Conservation (phyloP, 2,329 filamentous ascomycete genomes). For the Fusarium solani-melongenae region DNA sequence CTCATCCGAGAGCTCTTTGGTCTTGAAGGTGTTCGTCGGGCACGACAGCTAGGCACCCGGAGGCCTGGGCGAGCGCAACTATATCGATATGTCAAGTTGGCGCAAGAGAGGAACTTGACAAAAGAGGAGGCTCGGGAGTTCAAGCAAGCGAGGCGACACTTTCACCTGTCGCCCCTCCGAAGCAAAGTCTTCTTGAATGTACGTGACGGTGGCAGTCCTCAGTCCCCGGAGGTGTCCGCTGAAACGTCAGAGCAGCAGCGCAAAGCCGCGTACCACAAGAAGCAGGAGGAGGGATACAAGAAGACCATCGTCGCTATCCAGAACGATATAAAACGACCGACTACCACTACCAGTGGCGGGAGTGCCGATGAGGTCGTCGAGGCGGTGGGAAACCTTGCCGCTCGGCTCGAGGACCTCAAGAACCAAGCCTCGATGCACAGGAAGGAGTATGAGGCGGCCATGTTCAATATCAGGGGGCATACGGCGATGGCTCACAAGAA, state of each 20-base stretch:
- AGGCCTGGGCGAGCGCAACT: conserved; percentile 50
- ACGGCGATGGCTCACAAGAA: conserved; percentile 44
- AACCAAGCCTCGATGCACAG: conserved; percentile 42
- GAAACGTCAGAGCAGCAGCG: conserved; percentile 42
- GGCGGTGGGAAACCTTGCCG: conserved; percentile 7
- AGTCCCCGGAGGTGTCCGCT: conserved; percentile 32
- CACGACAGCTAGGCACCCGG: conserved; percentile 44
- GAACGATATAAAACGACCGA: conserved; percentile 19
- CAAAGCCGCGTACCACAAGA: conserved; percentile 45
- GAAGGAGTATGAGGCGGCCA: conserved; percentile 38
- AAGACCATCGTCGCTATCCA: conserved; percentile 32
- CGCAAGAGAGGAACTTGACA: conserved; percentile 46
- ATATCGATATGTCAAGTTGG: conserved; percentile 45
- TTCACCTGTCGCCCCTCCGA: conserved; percentile 45
- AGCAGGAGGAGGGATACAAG: conserved; percentile 45
- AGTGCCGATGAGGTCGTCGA: background rate
- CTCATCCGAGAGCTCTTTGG: conserved; percentile 51
- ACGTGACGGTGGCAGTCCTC: conserved; percentile 26
- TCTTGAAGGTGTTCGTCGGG: conserved; percentile 45
- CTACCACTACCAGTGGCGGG: background rate
- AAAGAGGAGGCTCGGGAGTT: conserved; percentile 48
- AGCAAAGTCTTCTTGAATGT: conserved; percentile 38
- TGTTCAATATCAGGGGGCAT: conserved; percentile 45
- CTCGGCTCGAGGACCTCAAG: conserved; percentile 38
- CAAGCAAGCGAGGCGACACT: conserved; percentile 49